Base-by-base conservation (phyloP, 108 stramenopile genomes). In the Skeletonema costatum region DNA sequence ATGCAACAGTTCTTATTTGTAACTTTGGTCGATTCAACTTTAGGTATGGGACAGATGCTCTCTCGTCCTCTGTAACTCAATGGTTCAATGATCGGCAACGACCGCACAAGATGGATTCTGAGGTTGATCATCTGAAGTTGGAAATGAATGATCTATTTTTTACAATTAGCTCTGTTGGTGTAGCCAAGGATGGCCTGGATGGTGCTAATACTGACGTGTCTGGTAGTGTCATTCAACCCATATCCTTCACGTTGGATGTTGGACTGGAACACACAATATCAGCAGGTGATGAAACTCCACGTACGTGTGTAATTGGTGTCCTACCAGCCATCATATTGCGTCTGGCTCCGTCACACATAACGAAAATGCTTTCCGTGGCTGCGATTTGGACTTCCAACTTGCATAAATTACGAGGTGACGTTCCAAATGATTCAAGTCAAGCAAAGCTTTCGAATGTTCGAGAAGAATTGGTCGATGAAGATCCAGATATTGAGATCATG, bases 11-110 rank as follows among this genome's bases (percentile, higher is more conserved):
- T 0, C 71, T 96, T 6, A 80, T 93, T 31, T 87, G 93, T 67
- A 88, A 96, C 70, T 80, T 96, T 60, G 95, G 95, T 60, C 87
- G 80, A 68, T 84, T 96, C 63, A 76, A 80, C 13, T 69, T 95
- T 9, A 75, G 66, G 4, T 92, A 92, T 61, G 93, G 90, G 29
- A 89, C 82, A 33, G 70, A 70, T 14, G 68, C 70, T 53, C 74
- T 84, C n/a, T 71, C 89, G 9, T 29, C 72, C 12, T 31, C 77
- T 36, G 83, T 95, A 11, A 61, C 77, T 61, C 51, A 78, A 51
- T 95, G 94, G 94, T 94, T 92, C 41, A 59, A 83, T 21, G 12
- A 48, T 12, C 73, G 32, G 33, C 75, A 71, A 56, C 68, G 70
- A 32, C 56, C 66, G 32, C 61, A 75, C 50, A 81, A 60, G 21